Base-by-base conservation (phyloP, 192 early-diverging fungal species). In the Thamnidium elegans region DNA sequence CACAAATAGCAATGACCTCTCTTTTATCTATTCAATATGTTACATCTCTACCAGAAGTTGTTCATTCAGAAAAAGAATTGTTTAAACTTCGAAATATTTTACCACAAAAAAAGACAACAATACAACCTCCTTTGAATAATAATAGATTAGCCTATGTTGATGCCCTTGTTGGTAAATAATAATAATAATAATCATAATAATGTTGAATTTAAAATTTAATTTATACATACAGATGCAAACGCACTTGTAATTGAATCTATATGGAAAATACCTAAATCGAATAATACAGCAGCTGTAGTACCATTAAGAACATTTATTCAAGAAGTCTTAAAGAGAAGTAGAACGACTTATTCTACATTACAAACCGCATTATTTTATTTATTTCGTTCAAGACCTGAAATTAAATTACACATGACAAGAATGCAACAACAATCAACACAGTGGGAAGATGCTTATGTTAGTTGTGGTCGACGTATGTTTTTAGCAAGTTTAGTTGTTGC, bases 401-500 rank as follows among this genome's bases (percentile, higher is more conserved):
- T 71, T 32, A 32, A 52, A 34, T 31, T n/a, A 17, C 51, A 48
- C 50, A 30, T 71, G 9, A 43, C 58, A 10, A 50, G 48, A 32
- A 59, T 48, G 17, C 66, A 51, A n/a, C n/a, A 56, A 20, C 17
- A 60, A n/a, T 15, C 20, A 19, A 23, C 20, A 14, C 30, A 17
- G 7, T 55, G 66, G 30, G 50, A 60, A 30, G 55, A 58, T 32
- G 66, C 66, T 15, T 66, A 78, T 11, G 80, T 88, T 39, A 76
- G 76, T 56, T 91, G 89, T 64, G 90, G 87, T 5, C 87, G 92
- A 52, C 80, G 92, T 52, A 88, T 95, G 76, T 96, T 95, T 76
- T 73, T 95, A 19, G 86, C 89, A 3, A 82, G 93, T 3, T 73
- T 98, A 21, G 88, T 98, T 52, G 78, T 92, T 55, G 92, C 95